These are phyloP conservation scores for Lanmaoa rubissima DNA, from an alignment of 768 basidiomycete species.

Conservation along the genomic window DNA sequence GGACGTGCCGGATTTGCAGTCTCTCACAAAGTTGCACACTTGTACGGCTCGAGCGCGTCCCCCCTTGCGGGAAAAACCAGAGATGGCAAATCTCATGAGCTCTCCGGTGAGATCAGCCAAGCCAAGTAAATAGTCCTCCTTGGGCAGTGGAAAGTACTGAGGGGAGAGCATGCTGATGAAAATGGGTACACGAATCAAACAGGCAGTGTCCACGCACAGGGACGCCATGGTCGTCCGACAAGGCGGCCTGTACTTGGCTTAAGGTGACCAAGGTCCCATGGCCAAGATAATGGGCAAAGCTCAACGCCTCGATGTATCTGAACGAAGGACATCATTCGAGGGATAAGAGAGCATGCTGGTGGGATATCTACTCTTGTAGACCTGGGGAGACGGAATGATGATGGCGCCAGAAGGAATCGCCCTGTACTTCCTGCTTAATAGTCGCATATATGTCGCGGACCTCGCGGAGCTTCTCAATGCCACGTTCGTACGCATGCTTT, in stretches of 20 bases:
- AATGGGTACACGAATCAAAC: background rate
- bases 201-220: constrained; percentile 49
- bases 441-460: constrained; percentile 62
- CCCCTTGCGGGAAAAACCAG: constrained; percentile 66
- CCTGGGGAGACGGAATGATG: constrained; percentile 74
- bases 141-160: constrained; percentile 74
- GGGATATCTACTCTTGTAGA: constrained; percentile 62
- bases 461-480: constrained; percentile 60
- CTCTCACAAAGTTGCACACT: constrained; percentile 69
- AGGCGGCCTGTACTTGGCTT: constrained; percentile 59
- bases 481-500: constrained; percentile 48
- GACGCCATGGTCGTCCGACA: constrained; percentile 59
- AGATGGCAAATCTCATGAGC: constrained; percentile 93
- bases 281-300: constrained; percentile 84
- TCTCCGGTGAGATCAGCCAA: constrained; percentile 95
- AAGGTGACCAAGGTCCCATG: constrained; percentile 65
- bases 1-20: constrained; percentile 64
- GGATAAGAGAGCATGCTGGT: background rate
- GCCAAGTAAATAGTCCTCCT: constrained; percentile 88
- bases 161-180: constrained; percentile 3
- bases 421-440: constrained; percentile 60
- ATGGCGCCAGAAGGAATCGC: constrained; percentile 76
- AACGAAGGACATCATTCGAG: constrained; percentile 17
- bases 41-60: constrained; percentile 60
- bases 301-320: constrained; percentile 85